phyloP scores from a whole-genome alignment of 2,329 filamentous ascomycete species.

The Graphilbum fragrans region DNA sequence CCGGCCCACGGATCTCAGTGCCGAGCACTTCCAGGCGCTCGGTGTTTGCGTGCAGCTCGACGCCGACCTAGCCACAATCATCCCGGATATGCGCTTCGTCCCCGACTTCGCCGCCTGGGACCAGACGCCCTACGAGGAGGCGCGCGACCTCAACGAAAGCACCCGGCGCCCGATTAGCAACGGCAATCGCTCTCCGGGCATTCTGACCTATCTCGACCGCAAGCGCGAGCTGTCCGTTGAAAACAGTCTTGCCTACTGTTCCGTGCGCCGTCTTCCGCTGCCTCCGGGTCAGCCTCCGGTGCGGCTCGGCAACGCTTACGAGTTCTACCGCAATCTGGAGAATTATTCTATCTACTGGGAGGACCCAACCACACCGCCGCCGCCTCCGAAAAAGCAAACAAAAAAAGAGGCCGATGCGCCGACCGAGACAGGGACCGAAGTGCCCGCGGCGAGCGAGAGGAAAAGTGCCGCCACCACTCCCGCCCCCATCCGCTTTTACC shows the following conservation, averaged over 20 bases:
- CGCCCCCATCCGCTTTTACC: constrained; percentile 20
- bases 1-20: constrained; percentile 35
- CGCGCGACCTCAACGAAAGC: constrained; percentile 32
- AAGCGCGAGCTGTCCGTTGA: constrained; percentile 40
- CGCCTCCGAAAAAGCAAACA: constrained; percentile 22
- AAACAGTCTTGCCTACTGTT: constrained; percentile 49
- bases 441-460: constrained; percentile 8
- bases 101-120: constrained; percentile 44
- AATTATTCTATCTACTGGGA: constrained; percentile 48
- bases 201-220: constrained; percentile 45
- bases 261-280: constrained; percentile 44
- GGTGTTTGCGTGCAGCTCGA: constrained; percentile 43
- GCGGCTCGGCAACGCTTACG: constrained; percentile 50
- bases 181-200: constrained; percentile 42
- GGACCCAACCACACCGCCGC: constrained; percentile 32
- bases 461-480: constrained; percentile 4
- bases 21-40: constrained; percentile 42
- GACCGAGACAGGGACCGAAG: constrained; percentile 6
- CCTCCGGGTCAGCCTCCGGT: constrained; percentile 38
- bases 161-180: constrained; percentile 38
- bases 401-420: constrained; percentile 1
- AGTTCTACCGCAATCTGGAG: constrained; percentile 54
- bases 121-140: constrained; percentile 33
- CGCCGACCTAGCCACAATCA: constrained; percentile 31
- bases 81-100: constrained; percentile 40